A percentile compares a stretch with the other conserved stretches of the same genome.
phyloP scores from a whole-genome alignment of 352 stramenopile species.

The Phytophthora pistaciae region DNA sequence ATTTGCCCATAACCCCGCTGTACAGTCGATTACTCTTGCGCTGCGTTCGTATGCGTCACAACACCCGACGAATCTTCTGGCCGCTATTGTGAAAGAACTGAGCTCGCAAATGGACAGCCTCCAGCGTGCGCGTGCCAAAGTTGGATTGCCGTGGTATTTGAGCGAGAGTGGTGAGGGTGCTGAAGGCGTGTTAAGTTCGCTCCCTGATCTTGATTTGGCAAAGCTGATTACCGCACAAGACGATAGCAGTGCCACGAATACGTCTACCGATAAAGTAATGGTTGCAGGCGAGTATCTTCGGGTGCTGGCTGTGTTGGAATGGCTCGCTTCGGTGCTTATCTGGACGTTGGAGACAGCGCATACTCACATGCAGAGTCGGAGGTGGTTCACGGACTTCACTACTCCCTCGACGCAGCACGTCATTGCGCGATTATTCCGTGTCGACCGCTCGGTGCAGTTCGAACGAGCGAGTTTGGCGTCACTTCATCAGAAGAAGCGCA shows the following conservation, averaged over 20 bases:
- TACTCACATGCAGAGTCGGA: constrained; percentile 72
- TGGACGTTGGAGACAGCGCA: constrained; percentile 86
- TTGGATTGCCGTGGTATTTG: constrained; percentile 51
- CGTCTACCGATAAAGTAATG: constrained; percentile 46
- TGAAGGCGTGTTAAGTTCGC: constrained; percentile 66
- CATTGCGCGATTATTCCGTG: constrained; percentile 70
- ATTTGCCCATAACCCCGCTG: constrained; percentile 88
- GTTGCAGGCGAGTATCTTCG: constrained; percentile 73
- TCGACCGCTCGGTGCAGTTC: constrained; percentile 78
- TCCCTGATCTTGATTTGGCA: constrained; percentile 68
- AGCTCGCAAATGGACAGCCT: constrained; percentile 59
- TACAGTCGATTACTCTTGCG: constrained; percentile 89
- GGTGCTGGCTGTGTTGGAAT: constrained; percentile 75
- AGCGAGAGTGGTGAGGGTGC: constrained; percentile 62
- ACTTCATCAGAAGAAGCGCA: constrained; percentile 52
- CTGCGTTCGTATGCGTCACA: constrained; percentile 91
- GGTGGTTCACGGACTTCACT: constrained; percentile 84
- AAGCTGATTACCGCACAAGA: constrained; percentile 41
- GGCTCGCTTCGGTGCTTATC: constrained; percentile 75
- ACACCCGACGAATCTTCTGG: constrained; percentile 87
- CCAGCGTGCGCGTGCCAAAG: constrained; percentile 41
- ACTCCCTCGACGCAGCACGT: constrained; percentile 62
- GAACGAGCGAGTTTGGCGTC: constrained; percentile 76
- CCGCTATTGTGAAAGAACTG: constrained; percentile 72
- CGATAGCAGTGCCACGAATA: constrained; percentile 23